A percentile compares a stretch with the other conserved stretches of the same genome.
Evolutionary conservation across 75 land plant species (phyloP).

Genomic region (Picea glauca): DNA sequence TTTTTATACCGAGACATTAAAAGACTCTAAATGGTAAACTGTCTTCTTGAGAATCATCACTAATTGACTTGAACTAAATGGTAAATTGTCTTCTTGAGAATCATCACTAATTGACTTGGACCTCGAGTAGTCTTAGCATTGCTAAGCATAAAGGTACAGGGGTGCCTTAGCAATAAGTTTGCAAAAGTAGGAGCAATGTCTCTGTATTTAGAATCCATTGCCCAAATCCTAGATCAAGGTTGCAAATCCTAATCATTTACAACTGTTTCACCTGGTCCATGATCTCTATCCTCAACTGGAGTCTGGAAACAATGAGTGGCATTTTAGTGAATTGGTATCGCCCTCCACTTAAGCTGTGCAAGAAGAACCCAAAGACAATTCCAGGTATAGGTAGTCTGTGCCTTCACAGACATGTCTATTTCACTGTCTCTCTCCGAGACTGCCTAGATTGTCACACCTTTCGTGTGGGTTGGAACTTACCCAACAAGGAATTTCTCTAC

Average conservation of each 20-base stretch:
- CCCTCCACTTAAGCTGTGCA: too few relatives aligned
- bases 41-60: background rate
- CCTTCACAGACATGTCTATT: too few relatives aligned
- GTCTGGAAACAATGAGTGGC: background rate
- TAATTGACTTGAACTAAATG: background rate
- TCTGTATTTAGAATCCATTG: background rate
- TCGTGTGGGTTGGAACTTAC: too few relatives aligned
- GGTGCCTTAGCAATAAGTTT: background rate
- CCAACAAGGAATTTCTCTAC: too few relatives aligned
- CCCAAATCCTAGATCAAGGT: background rate
- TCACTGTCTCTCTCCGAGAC: too few relatives aligned
- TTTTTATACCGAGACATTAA: conserved; percentile 25
- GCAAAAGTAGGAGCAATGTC: background rate
- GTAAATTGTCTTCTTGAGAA: background rate
- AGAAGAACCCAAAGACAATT: too few relatives aligned
- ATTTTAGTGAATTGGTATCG: background rate
- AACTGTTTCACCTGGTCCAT: background rate
- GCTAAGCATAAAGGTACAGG: background rate
- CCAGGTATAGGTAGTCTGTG: too few relatives aligned
- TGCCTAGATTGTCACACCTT: too few relatives aligned
- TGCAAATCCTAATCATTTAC: background rate
- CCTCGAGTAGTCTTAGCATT: background rate
- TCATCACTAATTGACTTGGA: conserved; percentile 3
- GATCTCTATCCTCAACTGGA: background rate
- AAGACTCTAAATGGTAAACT: conserved; percentile 12